Percentiles rank a stretch among this genome's conserved stretches.
Evolutionary conservation across 2,329 filamentous ascomycete genomes (phyloP).

Genomic region (Arthrobotrys musiformis): DNA sequence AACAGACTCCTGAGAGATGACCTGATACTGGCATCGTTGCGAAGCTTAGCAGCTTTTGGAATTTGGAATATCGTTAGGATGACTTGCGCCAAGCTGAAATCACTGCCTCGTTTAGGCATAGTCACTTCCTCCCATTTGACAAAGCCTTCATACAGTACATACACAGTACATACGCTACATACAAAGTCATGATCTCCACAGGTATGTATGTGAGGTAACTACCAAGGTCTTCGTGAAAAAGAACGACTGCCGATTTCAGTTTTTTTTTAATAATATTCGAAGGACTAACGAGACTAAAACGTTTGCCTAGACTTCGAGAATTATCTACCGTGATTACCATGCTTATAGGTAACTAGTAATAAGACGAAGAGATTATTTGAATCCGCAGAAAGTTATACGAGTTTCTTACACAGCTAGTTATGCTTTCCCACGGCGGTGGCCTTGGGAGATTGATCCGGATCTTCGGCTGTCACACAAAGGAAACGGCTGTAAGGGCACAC

Average conservation of each 20-base stretch:
- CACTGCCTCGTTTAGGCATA: constrained; percentile 35
- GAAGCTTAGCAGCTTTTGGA: constrained; percentile 33
- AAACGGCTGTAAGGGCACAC: constrained; percentile 19
- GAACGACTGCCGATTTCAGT: constrained; percentile 11
- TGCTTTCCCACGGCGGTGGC: too few relatives aligned
- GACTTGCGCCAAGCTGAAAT: constrained; percentile 52
- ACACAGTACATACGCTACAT: not conserved
- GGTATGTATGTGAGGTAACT: too few relatives aligned
- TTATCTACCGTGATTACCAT: constrained; percentile 45
- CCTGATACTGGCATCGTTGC: constrained; percentile 48
- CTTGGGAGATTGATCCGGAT: constrained; percentile 19
- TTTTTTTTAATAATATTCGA: not conserved
- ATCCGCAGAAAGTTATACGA: not conserved
- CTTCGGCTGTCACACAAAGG: not conserved
- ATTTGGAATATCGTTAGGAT: constrained; percentile 50
- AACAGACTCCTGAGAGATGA: constrained; percentile 10
- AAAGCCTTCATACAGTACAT: too few relatives aligned
- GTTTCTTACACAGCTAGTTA: too few relatives aligned
- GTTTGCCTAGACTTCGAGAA: constrained; percentile 29
- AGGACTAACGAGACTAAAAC: not conserved
- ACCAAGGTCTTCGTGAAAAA: not conserved
- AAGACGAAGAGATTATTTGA: too few relatives aligned
- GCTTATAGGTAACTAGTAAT: constrained; percentile 18
- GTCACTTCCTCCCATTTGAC: not conserved
- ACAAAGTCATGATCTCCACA: not conserved